Conservation (phyloP, 805 yeast genomes). For the Priceomyces melissophilus region DNA sequence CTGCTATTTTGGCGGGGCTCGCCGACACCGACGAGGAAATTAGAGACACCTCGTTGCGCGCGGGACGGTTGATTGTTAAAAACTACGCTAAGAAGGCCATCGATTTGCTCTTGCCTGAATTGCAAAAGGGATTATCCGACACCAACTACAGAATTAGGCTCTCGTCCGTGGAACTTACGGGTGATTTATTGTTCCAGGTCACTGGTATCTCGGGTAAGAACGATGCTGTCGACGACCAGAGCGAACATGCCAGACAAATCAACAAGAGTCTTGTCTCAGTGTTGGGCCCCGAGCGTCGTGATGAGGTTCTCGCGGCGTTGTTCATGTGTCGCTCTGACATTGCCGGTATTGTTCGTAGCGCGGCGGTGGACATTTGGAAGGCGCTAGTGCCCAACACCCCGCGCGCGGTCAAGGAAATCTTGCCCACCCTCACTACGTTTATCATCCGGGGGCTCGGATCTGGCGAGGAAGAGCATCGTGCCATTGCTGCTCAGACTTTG, state of each 20-base stretch:
- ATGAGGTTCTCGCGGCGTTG: conserved; percentile 76
- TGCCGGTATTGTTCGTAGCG: conserved; percentile 79
- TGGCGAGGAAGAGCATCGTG: conserved; percentile 72
- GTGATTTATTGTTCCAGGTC: conserved; percentile 90
- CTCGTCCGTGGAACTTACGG: conserved; percentile 91
- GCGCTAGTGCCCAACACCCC: conserved; percentile 96
- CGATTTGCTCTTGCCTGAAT: conserved; percentile 88
- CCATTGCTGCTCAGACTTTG: conserved; percentile 87
- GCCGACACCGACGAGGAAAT: conserved; percentile 88
- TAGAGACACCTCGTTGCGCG: conserved; percentile 84
- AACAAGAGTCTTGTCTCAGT: conserved; percentile 66
- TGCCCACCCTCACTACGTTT: conserved; percentile 76
- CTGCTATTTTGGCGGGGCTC: conserved; percentile 87
- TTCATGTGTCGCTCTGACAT: conserved; percentile 93
- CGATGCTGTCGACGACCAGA: conserved; percentile 58
- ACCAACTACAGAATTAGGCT: conserved; percentile 80
- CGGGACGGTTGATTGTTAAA: conserved; percentile 87
- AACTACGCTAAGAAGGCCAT: conserved; percentile 92
- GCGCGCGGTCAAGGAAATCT: conserved; percentile 84
- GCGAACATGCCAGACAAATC: conserved; percentile 47
- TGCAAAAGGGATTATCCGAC: conserved; percentile 86
- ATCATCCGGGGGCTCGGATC: conserved; percentile 83
- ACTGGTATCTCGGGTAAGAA: conserved; percentile 83
- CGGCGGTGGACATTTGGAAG: conserved; percentile 95
- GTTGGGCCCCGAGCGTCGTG: conserved; percentile 86